phyloP scores from a whole-genome alignment of 495 filamentous ascomycete genomes.

The Hypoxylon lienhwacheense region DNA sequence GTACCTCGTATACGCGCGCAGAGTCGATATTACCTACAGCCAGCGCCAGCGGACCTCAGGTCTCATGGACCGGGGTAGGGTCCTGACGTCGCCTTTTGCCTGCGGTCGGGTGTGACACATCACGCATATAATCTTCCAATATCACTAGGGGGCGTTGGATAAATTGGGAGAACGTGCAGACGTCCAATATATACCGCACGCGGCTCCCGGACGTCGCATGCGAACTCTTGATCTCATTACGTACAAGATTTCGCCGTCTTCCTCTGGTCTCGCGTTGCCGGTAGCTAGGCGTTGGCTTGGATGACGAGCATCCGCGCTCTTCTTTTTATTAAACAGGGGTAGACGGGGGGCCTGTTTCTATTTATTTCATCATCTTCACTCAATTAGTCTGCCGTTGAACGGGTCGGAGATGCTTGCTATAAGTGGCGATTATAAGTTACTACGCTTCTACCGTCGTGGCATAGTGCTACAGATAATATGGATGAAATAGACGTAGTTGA shows the following conservation, averaged over 20 bases:
- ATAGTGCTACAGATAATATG: constrained; percentile 14
- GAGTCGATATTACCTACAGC: too few species aligned
- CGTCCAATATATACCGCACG: constrained; percentile 22
- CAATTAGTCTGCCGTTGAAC: neutral
- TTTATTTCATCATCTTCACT: too few species aligned
- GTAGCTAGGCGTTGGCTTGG: constrained; percentile 1
- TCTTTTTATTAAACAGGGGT: constrained; percentile 3
- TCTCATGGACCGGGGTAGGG: too few species aligned
- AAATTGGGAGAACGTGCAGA: constrained; percentile 18
- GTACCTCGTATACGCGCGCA: too few species aligned
- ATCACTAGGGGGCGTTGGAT: constrained; percentile 18
- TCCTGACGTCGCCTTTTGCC: constrained; percentile 25
- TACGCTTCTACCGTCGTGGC: neutral
- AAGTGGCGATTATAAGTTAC: constrained; percentile 22
- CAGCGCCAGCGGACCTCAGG: too few species aligned
- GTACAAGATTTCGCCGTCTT: constrained; percentile 2
- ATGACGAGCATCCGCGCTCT: neutral
- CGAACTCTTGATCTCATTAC: constrained; percentile 11
- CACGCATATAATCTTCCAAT: constrained; percentile 17
- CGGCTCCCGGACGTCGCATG: constrained; percentile 16
- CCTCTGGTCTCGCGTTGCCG: neutral
- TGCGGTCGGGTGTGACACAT: constrained; percentile 21
- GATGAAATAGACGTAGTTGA: constrained; percentile 11
- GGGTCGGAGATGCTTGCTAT: constrained; percentile 14
- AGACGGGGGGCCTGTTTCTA: neutral